A percentile compares a stretch with the other conserved stretches of the same genome.
These are phyloP conservation scores for Trichosporon sp. DNA, from an alignment of 1,284 basidiomycete species.

Conservation along the genomic window DNA sequence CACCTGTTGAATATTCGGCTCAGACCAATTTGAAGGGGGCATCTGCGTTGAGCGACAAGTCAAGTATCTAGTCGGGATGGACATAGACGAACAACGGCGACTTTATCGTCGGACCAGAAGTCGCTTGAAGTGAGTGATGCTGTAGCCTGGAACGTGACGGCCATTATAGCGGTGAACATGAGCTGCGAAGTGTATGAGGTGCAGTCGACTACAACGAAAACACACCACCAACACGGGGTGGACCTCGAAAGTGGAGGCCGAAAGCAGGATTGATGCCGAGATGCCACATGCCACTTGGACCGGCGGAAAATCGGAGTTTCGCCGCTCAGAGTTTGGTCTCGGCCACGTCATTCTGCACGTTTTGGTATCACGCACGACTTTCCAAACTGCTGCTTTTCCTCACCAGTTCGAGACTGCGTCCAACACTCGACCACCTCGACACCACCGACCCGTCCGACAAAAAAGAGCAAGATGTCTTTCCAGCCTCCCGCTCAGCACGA, in stretches of 20 bases:
- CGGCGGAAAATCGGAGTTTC: conserved; percentile 14
- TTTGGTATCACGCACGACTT: background rate
- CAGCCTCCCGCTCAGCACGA: conserved; percentile 62
- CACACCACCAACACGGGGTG: background rate
- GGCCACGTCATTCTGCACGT: conserved; percentile 14
- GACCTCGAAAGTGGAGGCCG: conserved; percentile 14
- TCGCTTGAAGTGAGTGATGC: background rate
- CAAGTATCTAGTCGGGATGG: too few species aligned
- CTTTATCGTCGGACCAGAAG: too few species aligned
- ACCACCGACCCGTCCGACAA: conserved; percentile 14
- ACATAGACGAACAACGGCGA: too few species aligned
- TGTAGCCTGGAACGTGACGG: background rate
- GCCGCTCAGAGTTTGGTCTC: background rate
- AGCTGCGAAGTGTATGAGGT: background rate
- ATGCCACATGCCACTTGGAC: conserved; percentile 8
- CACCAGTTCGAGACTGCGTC: conserved; percentile 11
- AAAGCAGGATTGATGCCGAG: background rate
- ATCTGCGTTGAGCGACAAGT: too few species aligned
- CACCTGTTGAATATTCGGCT: too few species aligned
- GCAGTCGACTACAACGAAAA: background rate
- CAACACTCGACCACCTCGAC: conserved; percentile 20
- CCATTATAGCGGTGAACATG: background rate
- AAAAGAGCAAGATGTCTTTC: conserved; percentile 19
- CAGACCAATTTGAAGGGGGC: too few species aligned
- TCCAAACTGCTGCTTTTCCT: conserved; percentile 18